Conservation (phyloP, 2,329 filamentous ascomycete species). For the Colletotrichum sp. region DNA sequence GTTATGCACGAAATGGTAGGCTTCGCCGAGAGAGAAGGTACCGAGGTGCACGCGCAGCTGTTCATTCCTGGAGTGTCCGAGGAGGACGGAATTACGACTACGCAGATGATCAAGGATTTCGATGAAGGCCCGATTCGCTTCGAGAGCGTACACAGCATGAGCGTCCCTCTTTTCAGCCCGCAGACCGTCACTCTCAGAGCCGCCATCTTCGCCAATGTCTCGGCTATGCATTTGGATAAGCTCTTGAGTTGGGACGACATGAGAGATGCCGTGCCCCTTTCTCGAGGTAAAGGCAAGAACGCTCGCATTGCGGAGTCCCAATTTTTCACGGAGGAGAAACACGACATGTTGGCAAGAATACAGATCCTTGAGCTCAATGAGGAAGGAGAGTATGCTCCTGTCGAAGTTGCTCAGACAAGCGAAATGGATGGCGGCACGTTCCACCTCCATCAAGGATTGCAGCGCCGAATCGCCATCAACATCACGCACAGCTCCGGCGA, state of each 20-base stretch:
- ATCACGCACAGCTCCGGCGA: constrained; percentile 93
- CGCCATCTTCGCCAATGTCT: constrained; percentile 90
- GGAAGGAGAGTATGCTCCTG: constrained; percentile 86
- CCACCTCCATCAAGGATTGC: constrained; percentile 93
- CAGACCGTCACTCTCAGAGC: constrained; percentile 79
- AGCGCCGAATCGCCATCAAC: constrained; percentile 85
- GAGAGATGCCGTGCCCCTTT: constrained; percentile 74
- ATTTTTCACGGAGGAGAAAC: constrained; percentile 90
- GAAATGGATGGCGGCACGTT: constrained; percentile 89
- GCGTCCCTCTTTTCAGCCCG: constrained; percentile 80
- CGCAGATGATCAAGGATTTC: constrained; percentile 91
- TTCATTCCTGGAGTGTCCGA: constrained; percentile 92
- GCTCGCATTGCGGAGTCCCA: constrained; percentile 84
- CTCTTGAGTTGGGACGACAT: constrained; percentile 99
- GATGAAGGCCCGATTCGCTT: constrained; percentile 93
- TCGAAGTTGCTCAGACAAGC: constrained; percentile 87
- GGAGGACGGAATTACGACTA: constrained; percentile 90
- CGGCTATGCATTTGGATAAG: constrained; percentile 94
- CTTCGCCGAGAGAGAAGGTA: constrained; percentile 94
- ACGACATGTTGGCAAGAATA: constrained; percentile 87
- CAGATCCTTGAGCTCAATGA: constrained; percentile 94
- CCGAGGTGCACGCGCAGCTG: constrained; percentile 94
- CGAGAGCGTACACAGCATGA: constrained; percentile 98
- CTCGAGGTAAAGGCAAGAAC: constrained; percentile 59
- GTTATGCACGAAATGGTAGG: constrained; percentile 97